phyloP scores from a whole-genome alignment of 2,329 filamentous ascomycete species.

The Colletotrichum agaves region DNA sequence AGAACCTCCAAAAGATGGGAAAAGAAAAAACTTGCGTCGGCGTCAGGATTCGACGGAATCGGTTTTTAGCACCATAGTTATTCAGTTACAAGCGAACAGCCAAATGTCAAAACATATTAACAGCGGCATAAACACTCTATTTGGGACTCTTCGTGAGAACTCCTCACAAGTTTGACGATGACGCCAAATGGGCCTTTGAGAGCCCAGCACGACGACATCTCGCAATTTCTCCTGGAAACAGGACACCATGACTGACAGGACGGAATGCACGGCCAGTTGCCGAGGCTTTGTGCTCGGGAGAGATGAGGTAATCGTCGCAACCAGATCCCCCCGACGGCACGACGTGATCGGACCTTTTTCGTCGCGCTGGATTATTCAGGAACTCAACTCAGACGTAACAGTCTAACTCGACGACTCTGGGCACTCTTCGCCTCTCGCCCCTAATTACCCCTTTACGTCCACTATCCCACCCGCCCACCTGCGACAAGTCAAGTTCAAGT shows the following conservation, averaged over 20 bases:
- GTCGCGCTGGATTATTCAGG: no score
- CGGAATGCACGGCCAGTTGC: not conserved
- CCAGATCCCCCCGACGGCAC: not conserved
- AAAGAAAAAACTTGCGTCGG: not conserved
- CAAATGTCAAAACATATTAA: conserved; percentile 6
- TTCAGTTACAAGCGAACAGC: not conserved
- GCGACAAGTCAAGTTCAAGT: not conserved
- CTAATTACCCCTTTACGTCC: no score
- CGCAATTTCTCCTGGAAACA: no score
- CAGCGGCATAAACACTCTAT: not conserved
- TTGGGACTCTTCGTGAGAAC: not conserved
- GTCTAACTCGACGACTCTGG: no score
- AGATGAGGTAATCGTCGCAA: not conserved
- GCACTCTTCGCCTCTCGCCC: no score
- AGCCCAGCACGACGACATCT: no score
- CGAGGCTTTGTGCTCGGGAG: not conserved
- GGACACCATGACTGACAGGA: no score
- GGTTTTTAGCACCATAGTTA: not conserved
- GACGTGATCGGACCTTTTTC: not conserved
- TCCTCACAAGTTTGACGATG: not conserved
- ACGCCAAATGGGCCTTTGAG: not conserved
- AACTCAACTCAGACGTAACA: no score
- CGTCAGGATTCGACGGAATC: not conserved
- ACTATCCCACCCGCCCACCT: not conserved
- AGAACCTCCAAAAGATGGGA: not conserved